Evolutionary conservation across 345 rosid genomes (phyloP), one percentile per base, ranked within the genome.

Genomic region (Psidium friedrichsthalianum): DNA sequence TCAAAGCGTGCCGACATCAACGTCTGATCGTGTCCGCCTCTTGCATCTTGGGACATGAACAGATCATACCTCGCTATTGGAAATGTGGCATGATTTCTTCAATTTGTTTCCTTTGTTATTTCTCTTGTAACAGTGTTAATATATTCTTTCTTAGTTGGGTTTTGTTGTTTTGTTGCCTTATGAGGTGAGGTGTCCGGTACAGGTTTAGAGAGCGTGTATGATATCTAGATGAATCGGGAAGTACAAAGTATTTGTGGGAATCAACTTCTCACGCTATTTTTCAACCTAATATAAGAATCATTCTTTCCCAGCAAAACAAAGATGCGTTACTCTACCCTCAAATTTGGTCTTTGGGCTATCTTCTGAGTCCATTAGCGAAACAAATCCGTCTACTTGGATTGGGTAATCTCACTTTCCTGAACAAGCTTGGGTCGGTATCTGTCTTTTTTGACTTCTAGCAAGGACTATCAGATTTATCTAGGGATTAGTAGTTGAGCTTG

Each of bases 1-100:
- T 94, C 96, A 11, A 98, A 96, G 90, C 97, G 97, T 11, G 82
- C 91, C 57, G 99, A 98, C 88, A 96, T 96, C 47, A 98, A 94
- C 82, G 98, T 98, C 74, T 96, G 91, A 90, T 82, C 40, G 74
- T 36, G 40, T 58, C 21, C 56, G 44, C 49, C 14, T 69, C 78
- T 69, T 51, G 69, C 82, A 51, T 82, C 27, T 82, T 51, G 57
- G 84, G 47, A 69, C 44, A 36, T 82, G 58, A 82, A 44, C 42
- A 32, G 84, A 55, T 32, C 58, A 82, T 52, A 25, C 78, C 47
- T 69, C 47, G 6, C 78, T 16, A 36, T 82, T 82, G 84, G 25
- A 82, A 52, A 36, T 69, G 78, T 69, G 44, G 58, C 57, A 52
- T 82, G 22, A 82, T 82, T 21, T 82, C 55, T 51, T 51, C 42